Percentiles rank a stretch among this genome's conserved stretches.
These are phyloP conservation scores for Sclerotinia spermophila DNA, from an alignment of 2,329 filamentous ascomycete genomes.

Conservation along the genomic window DNA sequence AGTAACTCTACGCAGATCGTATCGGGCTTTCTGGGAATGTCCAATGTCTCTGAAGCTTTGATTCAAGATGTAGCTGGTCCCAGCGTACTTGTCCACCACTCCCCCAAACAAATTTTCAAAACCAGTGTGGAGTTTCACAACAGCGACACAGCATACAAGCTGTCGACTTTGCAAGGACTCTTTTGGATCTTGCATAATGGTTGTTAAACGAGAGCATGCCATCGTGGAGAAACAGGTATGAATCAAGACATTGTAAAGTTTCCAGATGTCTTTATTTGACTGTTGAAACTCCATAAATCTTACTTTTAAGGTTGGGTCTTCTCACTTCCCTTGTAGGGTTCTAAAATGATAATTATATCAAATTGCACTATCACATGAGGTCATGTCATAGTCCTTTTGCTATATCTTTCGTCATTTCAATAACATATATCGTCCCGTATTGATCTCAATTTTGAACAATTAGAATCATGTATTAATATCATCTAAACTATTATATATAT, in stretches of 20 bases:
- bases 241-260: not conserved
- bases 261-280: not conserved
- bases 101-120: not conserved
- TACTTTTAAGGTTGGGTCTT: no score
- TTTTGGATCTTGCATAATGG: not conserved
- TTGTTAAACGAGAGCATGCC: no score
- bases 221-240: not conserved
- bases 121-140: not conserved
- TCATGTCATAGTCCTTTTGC: no score
- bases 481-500: no score
- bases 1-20: not conserved
- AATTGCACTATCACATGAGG: no score
- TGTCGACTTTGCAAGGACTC: not conserved
- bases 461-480: no score
- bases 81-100: not conserved
- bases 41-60: not conserved
- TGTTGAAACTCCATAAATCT: not conserved
- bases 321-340: no score
- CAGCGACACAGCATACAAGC: not conserved
- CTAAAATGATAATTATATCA: no score
- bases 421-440: no score
- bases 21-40: not conserved
- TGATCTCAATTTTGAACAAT: no score
- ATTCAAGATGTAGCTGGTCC: not conserved
- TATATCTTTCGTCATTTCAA: no score